Base-by-base conservation (phyloP, 2,329 filamentous ascomycete genomes). In the Parafenestella ontariensis region DNA sequence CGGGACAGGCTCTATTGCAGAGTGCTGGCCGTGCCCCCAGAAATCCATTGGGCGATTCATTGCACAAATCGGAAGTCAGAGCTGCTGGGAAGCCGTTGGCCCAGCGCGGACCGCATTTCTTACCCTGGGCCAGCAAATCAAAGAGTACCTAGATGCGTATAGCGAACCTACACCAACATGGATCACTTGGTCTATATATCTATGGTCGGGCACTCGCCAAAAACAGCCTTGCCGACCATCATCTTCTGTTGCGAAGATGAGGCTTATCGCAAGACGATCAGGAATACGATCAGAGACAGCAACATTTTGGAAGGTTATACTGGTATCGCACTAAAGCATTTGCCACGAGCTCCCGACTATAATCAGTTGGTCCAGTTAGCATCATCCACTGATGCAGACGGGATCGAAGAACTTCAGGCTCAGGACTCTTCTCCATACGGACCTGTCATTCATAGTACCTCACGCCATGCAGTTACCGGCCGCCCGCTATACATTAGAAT, bases 241-340 rank as follows among this genome's bases (percentile, higher is more conserved):
- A 56, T 65, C 7, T 65, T 65, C 48, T 61, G 57, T 31, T 57
- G 52, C 11, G 50, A 48, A 24, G 51, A 62, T 17, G 43, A 34
- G 4, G 4, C 15, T 13, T 50, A 48, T 7, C 54, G 62, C 31
- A 61, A 54, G 36, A 28, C n/a, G 13, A 43, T 59, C 0, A 24
- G 55, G 10, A 47, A 59, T 15, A 46, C 47, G 6, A 52, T 61
- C 4, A 49, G 46, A 31, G 42, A 59, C 4, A 61, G 62, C 47
- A 40, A 28, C 23, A 41, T 65, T 21, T 41, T 62, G 1, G 31
- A 36, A 2, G 28, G 18, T 2, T 54, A 60, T 18, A 39, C 51
- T 5, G 59, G 49, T 3, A 47, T 64, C 20, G 46, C 42, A 8
- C 39, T 58, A 1, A 60, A 51, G 7, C 56, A 64, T 23, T 42